phyloP scores from a whole-genome alignment of 2,329 filamentous ascomycete genomes.

The Cylindrodendrum hubeiense region DNA sequence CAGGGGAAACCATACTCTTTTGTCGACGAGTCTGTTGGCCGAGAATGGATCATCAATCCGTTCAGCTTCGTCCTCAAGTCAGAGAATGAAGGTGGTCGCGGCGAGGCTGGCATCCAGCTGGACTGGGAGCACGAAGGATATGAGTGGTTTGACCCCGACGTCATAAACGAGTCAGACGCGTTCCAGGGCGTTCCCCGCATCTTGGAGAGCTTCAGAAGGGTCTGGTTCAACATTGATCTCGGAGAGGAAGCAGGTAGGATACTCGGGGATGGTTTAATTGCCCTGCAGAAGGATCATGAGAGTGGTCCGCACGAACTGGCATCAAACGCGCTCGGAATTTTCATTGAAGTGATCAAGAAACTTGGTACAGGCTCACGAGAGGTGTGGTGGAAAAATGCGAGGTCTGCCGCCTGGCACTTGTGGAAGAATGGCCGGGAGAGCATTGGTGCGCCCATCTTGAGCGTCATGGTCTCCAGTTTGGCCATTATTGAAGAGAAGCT shows the following conservation, averaged over 20 bases:
- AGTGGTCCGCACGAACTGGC: constrained; percentile 72
- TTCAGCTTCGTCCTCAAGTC: constrained; percentile 68
- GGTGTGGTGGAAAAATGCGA: constrained; percentile 67
- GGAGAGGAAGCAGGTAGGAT: constrained; percentile 57
- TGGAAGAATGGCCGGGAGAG: constrained; percentile 75
- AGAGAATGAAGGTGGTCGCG: constrained; percentile 41
- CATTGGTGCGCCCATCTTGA: constrained; percentile 72
- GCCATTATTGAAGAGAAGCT: constrained; percentile 51
- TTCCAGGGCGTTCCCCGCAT: constrained; percentile 69
- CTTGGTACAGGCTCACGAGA: constrained; percentile 47
- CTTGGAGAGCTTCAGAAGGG: constrained; percentile 67
- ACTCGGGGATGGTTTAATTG: constrained; percentile 60
- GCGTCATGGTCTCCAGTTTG: constrained; percentile 61
- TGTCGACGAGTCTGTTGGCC: constrained; percentile 62
- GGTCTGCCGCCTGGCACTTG: constrained; percentile 72
- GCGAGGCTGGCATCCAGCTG: constrained; percentile 62
- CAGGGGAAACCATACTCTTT: constrained; percentile 71
- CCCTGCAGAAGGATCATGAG: constrained; percentile 66
- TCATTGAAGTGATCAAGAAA: constrained; percentile 59
- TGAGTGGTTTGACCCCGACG: constrained; percentile 67
- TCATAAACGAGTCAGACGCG: constrained; percentile 58
- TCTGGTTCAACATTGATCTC: constrained; percentile 69
- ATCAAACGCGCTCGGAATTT: constrained; percentile 60
- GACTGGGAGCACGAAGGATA: constrained; percentile 74
- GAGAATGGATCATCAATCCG: constrained; percentile 73